A percentile compares a stretch with the other conserved stretches of the same genome.
These are phyloP conservation scores for Cryptococcus hybrid DNA, from an alignment of 1,284 basidiomycete genomes.

Conservation along the genomic window DNA sequence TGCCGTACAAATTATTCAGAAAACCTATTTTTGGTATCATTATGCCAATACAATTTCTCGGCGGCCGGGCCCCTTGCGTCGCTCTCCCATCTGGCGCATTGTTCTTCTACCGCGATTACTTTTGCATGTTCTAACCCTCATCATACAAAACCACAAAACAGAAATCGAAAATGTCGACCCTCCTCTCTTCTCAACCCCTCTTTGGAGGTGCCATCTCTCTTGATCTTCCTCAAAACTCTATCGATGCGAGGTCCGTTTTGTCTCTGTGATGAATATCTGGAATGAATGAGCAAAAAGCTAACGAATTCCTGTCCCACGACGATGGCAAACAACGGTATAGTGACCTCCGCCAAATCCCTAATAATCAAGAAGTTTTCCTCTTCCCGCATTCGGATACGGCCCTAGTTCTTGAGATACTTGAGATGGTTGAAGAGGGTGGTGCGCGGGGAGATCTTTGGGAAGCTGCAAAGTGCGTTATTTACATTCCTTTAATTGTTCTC, in stretches of 20 bases:
- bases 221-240: constrained; percentile 59
- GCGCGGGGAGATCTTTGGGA: constrained; percentile 52
- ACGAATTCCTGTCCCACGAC: not conserved
- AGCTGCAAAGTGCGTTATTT: constrained; percentile 63
- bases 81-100: too few species aligned
- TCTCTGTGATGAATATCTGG: too few species aligned
- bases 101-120: too few species aligned
- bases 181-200: constrained; percentile 27
- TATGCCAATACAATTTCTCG: too few species aligned
- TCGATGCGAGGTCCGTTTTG: constrained; percentile 80
- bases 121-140: too few species aligned
- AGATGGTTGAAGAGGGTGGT: constrained; percentile 62
- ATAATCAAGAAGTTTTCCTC: constrained; percentile 93
- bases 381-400: constrained; percentile 67
- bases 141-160: too few species aligned
- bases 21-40: too few species aligned
- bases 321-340: constrained; percentile 52
- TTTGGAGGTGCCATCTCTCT: constrained; percentile 75
- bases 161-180: not conserved
- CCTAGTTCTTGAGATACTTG: constrained; percentile 81
- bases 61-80: too few species aligned
- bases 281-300: not conserved
- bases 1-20: too few species aligned
- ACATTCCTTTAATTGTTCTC: not conserved
- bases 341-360: constrained; percentile 87